A percentile compares a stretch with the other conserved stretches of the same genome.
Conservation (phyloP, 2,329 filamentous ascomycete genomes). For the Elsinoe perseae region DNA sequence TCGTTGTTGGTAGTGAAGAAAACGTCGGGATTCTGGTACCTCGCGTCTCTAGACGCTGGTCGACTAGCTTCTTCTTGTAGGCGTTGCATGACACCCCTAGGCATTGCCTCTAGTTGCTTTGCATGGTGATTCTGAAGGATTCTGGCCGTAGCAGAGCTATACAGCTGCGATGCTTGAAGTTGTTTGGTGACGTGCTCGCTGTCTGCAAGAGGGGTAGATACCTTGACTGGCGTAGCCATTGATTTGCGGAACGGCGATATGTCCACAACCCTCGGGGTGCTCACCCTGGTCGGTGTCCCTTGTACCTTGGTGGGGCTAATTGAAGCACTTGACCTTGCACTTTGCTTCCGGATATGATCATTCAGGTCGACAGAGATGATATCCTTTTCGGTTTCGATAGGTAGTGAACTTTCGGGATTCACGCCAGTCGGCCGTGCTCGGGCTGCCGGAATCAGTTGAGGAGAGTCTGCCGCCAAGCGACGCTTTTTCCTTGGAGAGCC, state of each 20-base stretch:
- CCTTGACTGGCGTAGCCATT: not conserved
- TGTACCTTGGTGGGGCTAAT: not conserved
- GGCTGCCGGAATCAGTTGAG: not conserved
- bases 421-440: not conserved
- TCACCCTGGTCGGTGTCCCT: not conserved
- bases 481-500: conserved; percentile 3
- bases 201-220: not conserved
- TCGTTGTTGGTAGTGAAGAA: not conserved
- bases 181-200: not conserved
- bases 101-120: not conserved
- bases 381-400: not conserved
- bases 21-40: not conserved
- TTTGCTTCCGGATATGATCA: not conserved
- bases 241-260: not conserved
- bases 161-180: not conserved
- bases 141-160: not conserved
- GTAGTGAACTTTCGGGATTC: not conserved
- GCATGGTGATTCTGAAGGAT: conserved; percentile 1
- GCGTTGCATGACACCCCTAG: not conserved
- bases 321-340: not conserved
- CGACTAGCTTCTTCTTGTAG: not conserved
- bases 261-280: not conserved
- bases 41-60: not conserved
- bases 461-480: not conserved
- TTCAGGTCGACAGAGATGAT: not conserved